These are phyloP conservation scores for Acacia concinna DNA, from an alignment of 331 rosid species.

Conservation along the genomic window DNA sequence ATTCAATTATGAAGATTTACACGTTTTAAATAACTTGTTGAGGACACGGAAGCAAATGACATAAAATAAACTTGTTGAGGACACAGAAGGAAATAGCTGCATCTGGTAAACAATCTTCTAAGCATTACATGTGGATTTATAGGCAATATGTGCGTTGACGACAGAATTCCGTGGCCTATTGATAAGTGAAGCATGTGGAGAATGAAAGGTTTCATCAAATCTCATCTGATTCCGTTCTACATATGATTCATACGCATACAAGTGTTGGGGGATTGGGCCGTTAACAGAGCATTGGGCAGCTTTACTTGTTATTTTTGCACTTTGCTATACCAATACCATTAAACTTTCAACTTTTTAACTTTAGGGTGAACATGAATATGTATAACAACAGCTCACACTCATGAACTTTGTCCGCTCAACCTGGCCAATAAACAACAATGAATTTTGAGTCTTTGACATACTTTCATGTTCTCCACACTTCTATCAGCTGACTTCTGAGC, in stretches of 20 bases:
- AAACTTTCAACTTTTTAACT: neutral
- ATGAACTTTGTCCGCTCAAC: neutral
- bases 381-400: neutral
- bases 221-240: too few relatives aligned
- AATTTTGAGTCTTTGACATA: slow-evolving; percentile 34
- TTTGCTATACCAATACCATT: neutral
- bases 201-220: too few relatives aligned
- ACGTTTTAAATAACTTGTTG: slow-evolving; percentile 4
- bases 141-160: too few relatives aligned
- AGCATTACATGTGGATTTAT: too few relatives aligned
- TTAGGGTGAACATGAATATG: slow-evolving; percentile 5
- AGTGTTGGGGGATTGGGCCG: too few relatives aligned
- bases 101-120: slow-evolving; percentile 10
- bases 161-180: too few relatives aligned
- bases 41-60: neutral
- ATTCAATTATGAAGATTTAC: neutral
- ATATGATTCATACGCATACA: too few relatives aligned
- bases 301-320: slow-evolving; percentile 11
- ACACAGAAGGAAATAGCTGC: neutral
- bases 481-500: slow-evolving; percentile 80
- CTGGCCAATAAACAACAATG: slow-evolving; percentile 20
- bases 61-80: slow-evolving; percentile 8
- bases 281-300: too few relatives aligned
- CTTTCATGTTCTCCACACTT: slow-evolving; percentile 91
- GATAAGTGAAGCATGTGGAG: too few relatives aligned